Evolutionary conservation across 169 alveolate genomes (phyloP).

Genomic region (Neospora caninum): DNA sequence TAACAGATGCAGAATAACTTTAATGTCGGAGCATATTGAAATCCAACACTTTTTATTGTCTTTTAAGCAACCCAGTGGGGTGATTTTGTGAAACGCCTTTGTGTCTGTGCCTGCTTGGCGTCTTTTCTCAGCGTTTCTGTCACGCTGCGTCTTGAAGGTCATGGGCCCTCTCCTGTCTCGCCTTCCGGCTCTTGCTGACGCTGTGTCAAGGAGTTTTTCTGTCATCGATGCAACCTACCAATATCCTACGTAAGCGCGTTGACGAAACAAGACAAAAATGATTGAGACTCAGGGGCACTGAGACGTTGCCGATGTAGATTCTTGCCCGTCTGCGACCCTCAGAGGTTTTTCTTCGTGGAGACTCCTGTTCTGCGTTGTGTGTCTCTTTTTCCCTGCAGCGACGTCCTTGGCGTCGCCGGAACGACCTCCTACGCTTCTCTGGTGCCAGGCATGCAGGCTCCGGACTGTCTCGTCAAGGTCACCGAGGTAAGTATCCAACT

Average conservation of each 20-base stretch:
- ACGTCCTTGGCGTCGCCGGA: constrained; percentile 1
- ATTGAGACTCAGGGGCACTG: too few species aligned
- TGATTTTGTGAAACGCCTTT: too few species aligned
- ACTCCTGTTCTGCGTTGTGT: neutral
- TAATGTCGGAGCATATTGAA: too few species aligned
- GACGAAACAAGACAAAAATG: too few species aligned
- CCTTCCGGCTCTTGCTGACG: neutral
- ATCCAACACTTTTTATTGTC: too few species aligned
- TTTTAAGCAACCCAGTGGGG: too few species aligned
- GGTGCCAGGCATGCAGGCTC: constrained; percentile 44
- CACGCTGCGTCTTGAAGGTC: constrained; percentile 11
- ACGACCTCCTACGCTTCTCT: constrained; percentile 5
- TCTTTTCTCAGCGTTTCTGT: neutral
- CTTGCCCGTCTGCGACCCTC: too few species aligned
- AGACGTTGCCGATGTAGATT: too few species aligned
- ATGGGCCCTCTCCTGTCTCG: constrained; percentile 4
- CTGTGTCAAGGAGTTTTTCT: neutral
- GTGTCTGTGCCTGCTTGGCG: neutral
- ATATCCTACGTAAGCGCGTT: neutral
- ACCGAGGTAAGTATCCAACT: constrained; percentile 24
- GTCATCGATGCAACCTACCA: neutral
- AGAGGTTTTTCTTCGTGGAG: neutral
- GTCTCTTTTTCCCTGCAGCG: neutral
- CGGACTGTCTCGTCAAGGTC: constrained; percentile 63
- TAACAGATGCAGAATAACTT: too few species aligned